phyloP scores from a whole-genome alignment of 768 basidiomycete species.

The Boletus subcaerulescens region DNA sequence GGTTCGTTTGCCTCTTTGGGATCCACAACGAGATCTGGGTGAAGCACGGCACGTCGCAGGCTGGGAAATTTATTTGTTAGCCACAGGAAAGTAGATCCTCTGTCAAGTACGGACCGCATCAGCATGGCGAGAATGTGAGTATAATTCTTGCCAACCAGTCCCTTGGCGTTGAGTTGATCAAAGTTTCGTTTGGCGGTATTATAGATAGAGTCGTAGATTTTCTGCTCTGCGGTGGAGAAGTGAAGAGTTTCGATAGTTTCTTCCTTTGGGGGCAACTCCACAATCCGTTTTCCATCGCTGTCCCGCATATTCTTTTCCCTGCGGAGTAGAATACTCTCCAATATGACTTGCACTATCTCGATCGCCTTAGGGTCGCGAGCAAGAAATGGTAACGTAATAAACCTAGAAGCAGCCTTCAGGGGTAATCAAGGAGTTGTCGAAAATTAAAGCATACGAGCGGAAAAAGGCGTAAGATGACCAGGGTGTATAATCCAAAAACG shows the following conservation, averaged over 20 bases:
- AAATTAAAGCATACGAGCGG: constrained; percentile 58
- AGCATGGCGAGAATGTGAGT: constrained; percentile 92
- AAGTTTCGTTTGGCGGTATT: constrained; percentile 75
- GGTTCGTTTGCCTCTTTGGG: constrained; percentile 39
- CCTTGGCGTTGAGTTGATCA: constrained; percentile 74
- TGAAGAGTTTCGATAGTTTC: constrained; percentile 71
- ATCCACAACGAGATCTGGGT: constrained; percentile 78
- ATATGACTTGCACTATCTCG: constrained; percentile 91
- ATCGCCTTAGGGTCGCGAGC: constrained; percentile 90
- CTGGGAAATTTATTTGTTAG: constrained; percentile 38
- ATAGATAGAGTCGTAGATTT: constrained; percentile 88
- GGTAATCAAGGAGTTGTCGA: background rate
- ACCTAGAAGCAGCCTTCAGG: constrained; percentile 42
- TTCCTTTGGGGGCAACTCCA: constrained; percentile 85
- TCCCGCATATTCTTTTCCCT: constrained; percentile 94
- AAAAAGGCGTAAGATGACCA: constrained; percentile 89
- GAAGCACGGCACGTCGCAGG: constrained; percentile 87
- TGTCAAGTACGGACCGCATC: constrained; percentile 63
- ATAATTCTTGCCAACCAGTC: constrained; percentile 75
- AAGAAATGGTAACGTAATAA: constrained; percentile 90
- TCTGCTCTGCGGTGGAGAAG: constrained; percentile 77
- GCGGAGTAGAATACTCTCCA: constrained; percentile 82
- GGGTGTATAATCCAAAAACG: constrained; percentile 73
- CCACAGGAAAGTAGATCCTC: background rate
- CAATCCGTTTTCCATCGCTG: constrained; percentile 79